phyloP scores from a whole-genome alignment of 805 yeast genomes.

The Pichia nakasei region DNA sequence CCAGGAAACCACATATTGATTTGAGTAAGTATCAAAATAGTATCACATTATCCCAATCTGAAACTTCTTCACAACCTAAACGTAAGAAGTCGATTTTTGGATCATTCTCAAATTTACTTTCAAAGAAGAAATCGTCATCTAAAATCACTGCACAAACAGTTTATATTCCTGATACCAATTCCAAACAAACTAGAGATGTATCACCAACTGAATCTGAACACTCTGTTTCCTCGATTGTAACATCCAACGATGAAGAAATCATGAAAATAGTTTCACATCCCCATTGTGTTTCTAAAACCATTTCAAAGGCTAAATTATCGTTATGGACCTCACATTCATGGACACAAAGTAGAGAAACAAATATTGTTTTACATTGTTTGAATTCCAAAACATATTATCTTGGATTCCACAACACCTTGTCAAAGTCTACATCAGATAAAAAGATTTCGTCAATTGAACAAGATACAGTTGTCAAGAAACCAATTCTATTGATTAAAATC shows the following conservation, averaged over 20 bases:
- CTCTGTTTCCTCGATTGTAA: conserved; percentile 1
- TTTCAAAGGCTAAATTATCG: conserved; percentile 19
- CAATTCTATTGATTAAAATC: conserved; percentile 3
- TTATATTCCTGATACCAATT: background rate
- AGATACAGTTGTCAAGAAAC: background rate
- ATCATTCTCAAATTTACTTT: conserved; percentile 4
- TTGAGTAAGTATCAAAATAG: conserved; percentile 5
- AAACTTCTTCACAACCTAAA: background rate
- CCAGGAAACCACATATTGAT: background rate
- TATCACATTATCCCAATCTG: background rate
- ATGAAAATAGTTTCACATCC: background rate
- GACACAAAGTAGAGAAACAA: conserved; percentile 12
- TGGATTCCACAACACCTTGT: conserved; percentile 1
- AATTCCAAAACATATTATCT: background rate
- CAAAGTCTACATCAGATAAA: too few relatives aligned
- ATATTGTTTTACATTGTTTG: background rate
- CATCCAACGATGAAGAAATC: background rate
- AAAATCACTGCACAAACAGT: background rate
- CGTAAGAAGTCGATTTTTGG: conserved; percentile 17
- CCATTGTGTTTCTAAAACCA: background rate
- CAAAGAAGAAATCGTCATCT: conserved; percentile 1
- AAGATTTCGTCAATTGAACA: background rate
- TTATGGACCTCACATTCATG: conserved; percentile 23
- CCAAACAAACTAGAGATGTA: background rate
- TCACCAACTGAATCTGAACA: conserved; percentile 4